phyloP scores from a whole-genome alignment of 2,329 filamentous ascomycete genomes.

The Fusarium haematococcum region DNA sequence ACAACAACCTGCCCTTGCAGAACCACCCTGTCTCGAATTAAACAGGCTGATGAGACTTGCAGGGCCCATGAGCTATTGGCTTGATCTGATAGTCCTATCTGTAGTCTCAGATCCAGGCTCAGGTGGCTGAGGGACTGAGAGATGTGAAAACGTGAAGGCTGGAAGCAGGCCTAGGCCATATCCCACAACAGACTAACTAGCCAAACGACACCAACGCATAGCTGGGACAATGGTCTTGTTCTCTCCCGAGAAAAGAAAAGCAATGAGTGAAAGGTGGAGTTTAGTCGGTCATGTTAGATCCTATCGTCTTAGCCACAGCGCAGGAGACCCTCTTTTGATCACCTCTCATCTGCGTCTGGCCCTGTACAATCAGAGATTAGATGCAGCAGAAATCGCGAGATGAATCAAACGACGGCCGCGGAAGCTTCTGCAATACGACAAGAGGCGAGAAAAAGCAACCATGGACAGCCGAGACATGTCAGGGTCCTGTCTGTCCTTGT shows the following conservation, averaged over 20 bases:
- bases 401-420: slow-evolving; percentile 19
- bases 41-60: not conserved
- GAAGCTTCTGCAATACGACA: slow-evolving; percentile 17
- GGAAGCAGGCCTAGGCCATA: not conserved
- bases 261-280: slow-evolving; percentile 18
- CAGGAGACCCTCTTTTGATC: slow-evolving; percentile 21
- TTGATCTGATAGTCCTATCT: slow-evolving; percentile 1
- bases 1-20: slow-evolving; percentile 17
- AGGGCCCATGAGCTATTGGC: slow-evolving; percentile 11
- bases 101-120: slow-evolving; percentile 1
- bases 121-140: slow-evolving; percentile 2
- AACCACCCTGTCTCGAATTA: not conserved
- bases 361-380: not conserved
- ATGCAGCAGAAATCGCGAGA: slow-evolving; percentile 20
- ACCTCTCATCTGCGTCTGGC: slow-evolving; percentile 26
- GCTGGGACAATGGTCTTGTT: slow-evolving; percentile 32
- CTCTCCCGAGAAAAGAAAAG: slow-evolving; percentile 34
- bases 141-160: not conserved
- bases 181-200: not conserved
- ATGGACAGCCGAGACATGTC: slow-evolving; percentile 6
- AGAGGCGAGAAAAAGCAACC: slow-evolving; percentile 15
- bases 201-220: slow-evolving; percentile 10
- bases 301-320: slow-evolving; percentile 14
- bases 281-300: slow-evolving; percentile 8
- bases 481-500: slow-evolving; percentile 5